These are phyloP conservation scores for Kalaharituber pfeilii DNA, from an alignment of 2,329 filamentous ascomycete genomes.

Conservation along the genomic window DNA sequence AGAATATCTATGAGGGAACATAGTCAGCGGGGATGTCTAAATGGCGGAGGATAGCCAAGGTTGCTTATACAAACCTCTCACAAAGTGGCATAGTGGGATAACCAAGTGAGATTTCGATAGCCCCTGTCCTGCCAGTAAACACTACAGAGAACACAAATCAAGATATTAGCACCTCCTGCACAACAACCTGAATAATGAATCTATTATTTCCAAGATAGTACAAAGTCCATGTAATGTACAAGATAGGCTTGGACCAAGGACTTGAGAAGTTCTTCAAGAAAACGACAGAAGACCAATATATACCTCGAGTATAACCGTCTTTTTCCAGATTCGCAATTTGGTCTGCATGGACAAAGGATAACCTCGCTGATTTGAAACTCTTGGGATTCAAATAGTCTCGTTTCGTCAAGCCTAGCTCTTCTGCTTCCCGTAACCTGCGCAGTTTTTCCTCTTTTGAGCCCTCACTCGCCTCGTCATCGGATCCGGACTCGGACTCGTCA, in stretches of 20 bases:
- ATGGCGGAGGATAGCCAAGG: background rate
- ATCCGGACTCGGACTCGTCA: slow-evolving; percentile 20
- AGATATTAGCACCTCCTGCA: slow-evolving; percentile 12
- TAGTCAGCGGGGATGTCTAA: background rate
- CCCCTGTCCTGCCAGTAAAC: background rate
- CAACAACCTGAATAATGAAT: no score
- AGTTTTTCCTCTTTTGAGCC: slow-evolving; percentile 22
- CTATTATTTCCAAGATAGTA: no score
- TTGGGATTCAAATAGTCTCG: slow-evolving; percentile 32
- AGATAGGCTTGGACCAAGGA: background rate
- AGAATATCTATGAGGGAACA: slow-evolving; percentile 39
- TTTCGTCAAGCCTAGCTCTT: slow-evolving; percentile 26
- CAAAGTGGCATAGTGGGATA: slow-evolving; percentile 13
- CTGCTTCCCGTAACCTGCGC: slow-evolving; percentile 30
- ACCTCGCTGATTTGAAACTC: slow-evolving; percentile 27
- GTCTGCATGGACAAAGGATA: slow-evolving; percentile 33
- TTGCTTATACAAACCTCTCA: background rate
- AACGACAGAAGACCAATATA: slow-evolving; percentile 20
- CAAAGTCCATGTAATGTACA: background rate
- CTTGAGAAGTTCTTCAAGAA: slow-evolving; percentile 24
- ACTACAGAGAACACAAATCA: slow-evolving; percentile 11
- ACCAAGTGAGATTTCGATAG: background rate
- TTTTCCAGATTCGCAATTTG: slow-evolving; percentile 30
- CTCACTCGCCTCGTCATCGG: slow-evolving; percentile 17
- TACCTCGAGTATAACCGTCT: slow-evolving; percentile 27